phyloP scores from a whole-genome alignment of 495 filamentous ascomycete species.

The Ramalina intermedia region DNA sequence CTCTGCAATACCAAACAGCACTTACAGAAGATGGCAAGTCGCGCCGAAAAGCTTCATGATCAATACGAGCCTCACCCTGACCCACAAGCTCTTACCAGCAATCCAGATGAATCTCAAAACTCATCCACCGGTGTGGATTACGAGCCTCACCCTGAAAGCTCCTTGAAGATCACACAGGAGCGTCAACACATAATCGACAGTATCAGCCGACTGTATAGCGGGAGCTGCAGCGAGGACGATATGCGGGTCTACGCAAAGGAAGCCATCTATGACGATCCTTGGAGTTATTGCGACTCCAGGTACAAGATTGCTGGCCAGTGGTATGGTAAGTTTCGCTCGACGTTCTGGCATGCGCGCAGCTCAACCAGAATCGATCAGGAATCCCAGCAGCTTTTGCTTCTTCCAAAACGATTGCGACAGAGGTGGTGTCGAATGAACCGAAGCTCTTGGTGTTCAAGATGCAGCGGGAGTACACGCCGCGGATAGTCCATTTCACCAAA shows the following conservation, averaged over 20 bases:
- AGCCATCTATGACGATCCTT: constrained; percentile 35
- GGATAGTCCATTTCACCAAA: constrained; percentile 20
- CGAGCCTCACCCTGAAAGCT: constrained; percentile 26
- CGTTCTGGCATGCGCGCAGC: not conserved
- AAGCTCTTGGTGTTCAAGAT: constrained; percentile 28
- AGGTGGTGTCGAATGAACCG: constrained; percentile 23
- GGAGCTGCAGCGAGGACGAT: constrained; percentile 31
- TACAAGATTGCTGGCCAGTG: constrained; percentile 38
- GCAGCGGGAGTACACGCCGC: constrained; percentile 31
- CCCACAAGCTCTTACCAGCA: constrained; percentile 19
- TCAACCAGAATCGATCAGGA: constrained; percentile 1
- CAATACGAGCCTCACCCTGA: constrained; percentile 20
- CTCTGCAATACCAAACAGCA: no score
- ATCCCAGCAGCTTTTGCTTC: constrained; percentile 29
- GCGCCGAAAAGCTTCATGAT: constrained; percentile 13
- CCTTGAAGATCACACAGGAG: constrained; percentile 20
- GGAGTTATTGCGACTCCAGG: constrained; percentile 34
- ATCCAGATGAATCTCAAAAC: constrained; percentile 18
- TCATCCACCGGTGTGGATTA: constrained; percentile 28
- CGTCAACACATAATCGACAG: constrained; percentile 24
- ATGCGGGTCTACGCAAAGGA: constrained; percentile 33
- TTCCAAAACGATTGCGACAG: constrained; percentile 25
- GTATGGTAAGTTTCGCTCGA: constrained; percentile 21
- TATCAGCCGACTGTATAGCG: constrained; percentile 30
- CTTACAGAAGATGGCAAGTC: constrained; percentile 20